Percentiles rank a stretch among this genome's conserved stretches.
These are phyloP conservation scores for Plantago rigida DNA, from an alignment of 305 asterid genomes.

Conservation along the genomic window DNA sequence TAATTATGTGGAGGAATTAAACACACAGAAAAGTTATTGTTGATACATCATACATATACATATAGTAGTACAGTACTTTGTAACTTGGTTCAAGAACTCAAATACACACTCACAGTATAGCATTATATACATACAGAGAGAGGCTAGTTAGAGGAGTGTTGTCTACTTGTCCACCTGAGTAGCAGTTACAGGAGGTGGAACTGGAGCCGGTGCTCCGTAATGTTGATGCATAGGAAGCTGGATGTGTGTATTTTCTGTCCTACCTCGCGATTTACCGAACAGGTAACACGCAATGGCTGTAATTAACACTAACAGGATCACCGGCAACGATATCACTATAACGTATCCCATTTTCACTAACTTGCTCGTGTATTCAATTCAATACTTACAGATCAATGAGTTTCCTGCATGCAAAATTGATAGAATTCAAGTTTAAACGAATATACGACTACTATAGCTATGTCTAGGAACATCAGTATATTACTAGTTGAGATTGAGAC, in stretches of 20 bases:
- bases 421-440: not conserved
- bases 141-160: not conserved
- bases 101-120: too few relatives aligned
- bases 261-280: constrained; percentile 36
- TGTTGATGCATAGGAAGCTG: constrained; percentile 21
- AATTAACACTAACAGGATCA: constrained; percentile 33
- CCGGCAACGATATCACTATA: constrained; percentile 39
- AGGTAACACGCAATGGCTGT: constrained; percentile 37
- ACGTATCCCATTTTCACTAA: constrained; percentile 30
- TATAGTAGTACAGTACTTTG: too few relatives aligned
- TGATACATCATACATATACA: too few relatives aligned
- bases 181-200: constrained; percentile 26
- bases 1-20: too few relatives aligned
- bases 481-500: too few relatives aligned
- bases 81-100: too few relatives aligned
- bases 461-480: too few relatives aligned
- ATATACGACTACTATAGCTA: too few relatives aligned
- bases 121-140: not conserved
- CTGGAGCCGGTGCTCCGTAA: constrained; percentile 33
- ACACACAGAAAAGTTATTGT: too few relatives aligned
- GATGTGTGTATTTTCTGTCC: constrained; percentile 3
- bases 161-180: constrained; percentile 3
- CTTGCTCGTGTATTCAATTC: not conserved
- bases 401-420: not conserved
- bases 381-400: not conserved